A percentile compares a stretch with the other conserved stretches of the same genome.
phyloP scores from a whole-genome alignment of 2,329 filamentous ascomycete species.

The Fusarium papillatum region DNA sequence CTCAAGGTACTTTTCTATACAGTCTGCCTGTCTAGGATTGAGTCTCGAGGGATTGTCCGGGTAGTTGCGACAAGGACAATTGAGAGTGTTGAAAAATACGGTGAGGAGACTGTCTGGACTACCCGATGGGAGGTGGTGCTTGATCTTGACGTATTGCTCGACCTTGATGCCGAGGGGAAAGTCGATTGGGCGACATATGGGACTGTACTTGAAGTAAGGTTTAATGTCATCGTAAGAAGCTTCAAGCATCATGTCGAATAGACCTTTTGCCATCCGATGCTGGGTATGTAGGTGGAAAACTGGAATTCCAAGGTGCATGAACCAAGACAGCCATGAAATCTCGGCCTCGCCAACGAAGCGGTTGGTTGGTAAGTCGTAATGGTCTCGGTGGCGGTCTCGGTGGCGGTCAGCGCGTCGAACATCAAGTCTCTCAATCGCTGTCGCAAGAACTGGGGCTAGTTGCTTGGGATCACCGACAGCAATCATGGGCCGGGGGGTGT shows the following conservation, averaged over 20 bases:
- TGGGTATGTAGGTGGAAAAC: slow-evolving; percentile 1
- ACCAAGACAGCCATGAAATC: slow-evolving; percentile 5
- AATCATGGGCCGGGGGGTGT: slow-evolving; percentile 6
- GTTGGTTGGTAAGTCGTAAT: neutral
- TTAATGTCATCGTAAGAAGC: neutral
- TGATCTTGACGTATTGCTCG: neutral
- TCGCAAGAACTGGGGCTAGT: neutral
- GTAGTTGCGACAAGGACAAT: neutral
- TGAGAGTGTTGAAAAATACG: neutral
- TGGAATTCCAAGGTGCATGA: neutral
- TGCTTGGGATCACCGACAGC: slow-evolving; percentile 5
- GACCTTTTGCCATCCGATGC: slow-evolving; percentile 1
- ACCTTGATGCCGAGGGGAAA: neutral
- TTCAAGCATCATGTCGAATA: neutral
- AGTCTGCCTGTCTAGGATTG: neutral
- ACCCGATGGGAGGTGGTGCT: neutral
- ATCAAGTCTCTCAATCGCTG: neutral
- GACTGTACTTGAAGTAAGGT: neutral
- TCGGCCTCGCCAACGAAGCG: neutral
- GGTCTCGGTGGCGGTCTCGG: neutral
- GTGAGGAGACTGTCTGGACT: neutral
- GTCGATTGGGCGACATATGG: neutral
- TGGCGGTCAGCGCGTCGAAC: too few species aligned
- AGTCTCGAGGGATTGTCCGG: neutral
- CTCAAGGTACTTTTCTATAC: neutral